Percentiles rank a stretch among this genome's conserved stretches.
phyloP scores from a whole-genome alignment of 495 filamentous ascomycete genomes.

The Achaetomiella virescens region DNA sequence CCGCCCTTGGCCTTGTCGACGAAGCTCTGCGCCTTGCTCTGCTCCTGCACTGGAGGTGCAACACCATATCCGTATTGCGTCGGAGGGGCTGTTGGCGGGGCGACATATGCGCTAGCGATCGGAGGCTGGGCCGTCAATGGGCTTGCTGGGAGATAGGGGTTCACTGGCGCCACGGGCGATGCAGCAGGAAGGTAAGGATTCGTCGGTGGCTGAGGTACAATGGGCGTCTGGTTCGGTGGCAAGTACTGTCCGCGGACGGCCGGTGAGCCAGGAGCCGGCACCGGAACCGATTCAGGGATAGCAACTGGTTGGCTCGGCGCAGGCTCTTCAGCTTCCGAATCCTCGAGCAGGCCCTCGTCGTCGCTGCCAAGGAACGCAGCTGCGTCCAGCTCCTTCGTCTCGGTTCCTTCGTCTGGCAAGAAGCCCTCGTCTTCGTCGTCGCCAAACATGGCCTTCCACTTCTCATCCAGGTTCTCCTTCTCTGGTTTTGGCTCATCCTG shows the following conservation, averaged over 20 bases:
- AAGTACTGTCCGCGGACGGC: constrained; percentile 31
- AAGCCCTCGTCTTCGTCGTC: constrained; percentile 72
- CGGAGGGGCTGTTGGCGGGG: constrained; percentile 37
- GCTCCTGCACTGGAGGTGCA: constrained; percentile 34
- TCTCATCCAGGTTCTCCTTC: constrained; percentile 57
- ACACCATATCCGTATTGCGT: constrained; percentile 38
- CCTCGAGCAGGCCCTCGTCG: constrained; percentile 68
- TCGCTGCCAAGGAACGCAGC: constrained; percentile 61
- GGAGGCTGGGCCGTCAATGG: constrained; percentile 23
- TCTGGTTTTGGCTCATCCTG: constrained; percentile 23
- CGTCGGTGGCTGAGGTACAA: neutral
- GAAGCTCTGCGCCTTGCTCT: constrained; percentile 68
- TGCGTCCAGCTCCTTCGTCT: constrained; percentile 43
- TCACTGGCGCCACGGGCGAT: constrained; percentile 26
- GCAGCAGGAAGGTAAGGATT: constrained; percentile 24
- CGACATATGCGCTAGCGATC: constrained; percentile 27
- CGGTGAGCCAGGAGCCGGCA: constrained; percentile 1
- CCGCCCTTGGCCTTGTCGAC: constrained; percentile 82
- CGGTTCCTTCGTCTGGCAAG: constrained; percentile 32
- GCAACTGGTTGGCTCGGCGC: constrained; percentile 13
- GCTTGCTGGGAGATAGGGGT: constrained; percentile 29
- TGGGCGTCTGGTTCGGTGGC: constrained; percentile 21
- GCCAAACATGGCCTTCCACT: constrained; percentile 78
- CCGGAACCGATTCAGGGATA: constrained; percentile 7
- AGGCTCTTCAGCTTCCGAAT: constrained; percentile 30